Percentiles rank a stretch among this genome's conserved stretches.
Conservation (phyloP, 2,329 filamentous ascomycete genomes). For the Penicillium crustosum region DNA sequence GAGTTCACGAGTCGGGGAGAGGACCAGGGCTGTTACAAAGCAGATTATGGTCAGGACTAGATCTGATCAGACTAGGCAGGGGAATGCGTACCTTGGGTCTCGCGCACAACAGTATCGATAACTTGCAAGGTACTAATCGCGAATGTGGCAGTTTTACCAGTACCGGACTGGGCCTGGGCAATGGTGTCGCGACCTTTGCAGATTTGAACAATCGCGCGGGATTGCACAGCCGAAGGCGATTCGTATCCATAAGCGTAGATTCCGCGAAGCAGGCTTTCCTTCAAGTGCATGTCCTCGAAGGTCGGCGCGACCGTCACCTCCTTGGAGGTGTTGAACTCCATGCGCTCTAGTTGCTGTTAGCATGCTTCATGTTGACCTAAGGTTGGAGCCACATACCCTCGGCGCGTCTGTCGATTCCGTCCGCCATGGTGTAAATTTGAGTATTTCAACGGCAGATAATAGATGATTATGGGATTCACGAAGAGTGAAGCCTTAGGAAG, state of each 20-base stretch:
- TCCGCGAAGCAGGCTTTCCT: slow-evolving; percentile 93
- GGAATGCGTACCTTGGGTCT: slow-evolving; percentile 66
- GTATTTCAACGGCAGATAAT: slow-evolving; percentile 11
- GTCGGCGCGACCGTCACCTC: slow-evolving; percentile 92
- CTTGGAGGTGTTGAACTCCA: slow-evolving; percentile 98
- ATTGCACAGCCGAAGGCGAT: slow-evolving; percentile 95
- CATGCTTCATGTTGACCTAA: slow-evolving; percentile 13
- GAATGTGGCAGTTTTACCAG: slow-evolving; percentile 95
- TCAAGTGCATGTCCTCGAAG: slow-evolving; percentile 94
- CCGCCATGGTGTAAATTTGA: slow-evolving; percentile 68
- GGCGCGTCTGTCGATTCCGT: slow-evolving; percentile 85
- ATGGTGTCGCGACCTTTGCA: slow-evolving; percentile 99
- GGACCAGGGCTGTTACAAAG: slow-evolving; percentile 67
- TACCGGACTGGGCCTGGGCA: slow-evolving; percentile 94
- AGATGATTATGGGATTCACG: slow-evolving; percentile 12
- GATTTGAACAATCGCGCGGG: slow-evolving; percentile 95
- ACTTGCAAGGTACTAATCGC: slow-evolving; percentile 95
- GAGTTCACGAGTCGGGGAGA: slow-evolving; percentile 92
- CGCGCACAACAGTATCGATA: slow-evolving; percentile 87
- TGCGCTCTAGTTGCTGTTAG: slow-evolving; percentile 63
- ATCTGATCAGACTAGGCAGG: neutral
- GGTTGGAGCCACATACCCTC: slow-evolving; percentile 54
- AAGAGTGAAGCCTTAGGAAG: slow-evolving; percentile 4
- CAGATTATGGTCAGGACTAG: slow-evolving; percentile 9
- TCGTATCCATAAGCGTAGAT: slow-evolving; percentile 99